Evolutionary conservation across 2,329 filamentous ascomycete genomes (phyloP), one percentile per base, ranked within the genome.

Genomic region (Microascus cirrosus): DNA sequence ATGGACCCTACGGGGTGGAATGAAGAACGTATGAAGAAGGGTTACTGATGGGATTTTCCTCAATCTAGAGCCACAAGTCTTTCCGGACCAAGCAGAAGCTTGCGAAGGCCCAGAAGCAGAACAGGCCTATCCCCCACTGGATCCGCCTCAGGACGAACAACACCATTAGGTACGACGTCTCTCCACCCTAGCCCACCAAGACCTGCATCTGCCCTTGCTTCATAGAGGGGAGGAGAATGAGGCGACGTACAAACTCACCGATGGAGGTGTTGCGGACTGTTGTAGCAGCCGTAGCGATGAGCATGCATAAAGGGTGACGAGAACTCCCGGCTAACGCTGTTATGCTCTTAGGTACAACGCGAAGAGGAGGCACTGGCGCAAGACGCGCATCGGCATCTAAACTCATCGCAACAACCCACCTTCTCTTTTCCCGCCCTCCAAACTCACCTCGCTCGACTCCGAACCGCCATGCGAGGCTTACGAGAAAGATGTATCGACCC

Each of bases 81-180:
- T 99, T 99, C 91, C 89, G 92, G 78, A 96, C 92, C 81, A 99
- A 99, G 92, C 89, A 95, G 81, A 99, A 99, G 94, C 91, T 99
- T 83, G 94, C 94, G 76, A 96, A 93, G 85, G 94, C 94, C 76
- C 93, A 97, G 85, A 97, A 96, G 87, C 93, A 97, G 85, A 99
- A 99, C 88, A 89, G 94, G 77, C 94, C 94, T 70, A 96, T 99
- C 77, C 94, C 94, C 67, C 94, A 99, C 85, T 99, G 94, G 94
- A 97, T 99, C 77, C 89, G 94, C 76, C 86, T 99, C 74, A 88
- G 93, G 77, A 97, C 94, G 72, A 88, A 86, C 79, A 99, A 99
- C 87, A 96, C 92, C 80, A 96, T 99, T 83, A 89, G 93, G 94
- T 99, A 90, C 80, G 87, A 79, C 28, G 4, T 65, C 42, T 55